These are phyloP conservation scores for Wallemia ichthyophaga DNA, from an alignment of 1,284 basidiomycete species.

Conservation along the genomic window DNA sequence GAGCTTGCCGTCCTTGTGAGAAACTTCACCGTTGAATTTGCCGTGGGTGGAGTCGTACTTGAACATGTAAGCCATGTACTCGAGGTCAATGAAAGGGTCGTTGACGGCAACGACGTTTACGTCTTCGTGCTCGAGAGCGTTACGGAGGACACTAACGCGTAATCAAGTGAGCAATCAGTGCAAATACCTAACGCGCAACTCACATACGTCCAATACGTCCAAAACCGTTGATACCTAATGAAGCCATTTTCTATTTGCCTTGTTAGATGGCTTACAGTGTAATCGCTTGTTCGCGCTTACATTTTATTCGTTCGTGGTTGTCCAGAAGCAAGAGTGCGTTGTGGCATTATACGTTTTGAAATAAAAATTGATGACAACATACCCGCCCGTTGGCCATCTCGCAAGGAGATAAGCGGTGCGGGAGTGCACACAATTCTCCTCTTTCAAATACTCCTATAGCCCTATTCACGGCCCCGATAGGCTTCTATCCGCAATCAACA, in stretches of 20 bases:
- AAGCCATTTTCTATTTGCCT: neutral
- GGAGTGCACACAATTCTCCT: no score
- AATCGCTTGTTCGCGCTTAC: neutral
- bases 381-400: no score
- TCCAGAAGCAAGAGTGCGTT: neutral
- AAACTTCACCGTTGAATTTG: conserved; percentile 63
- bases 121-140: conserved; percentile 48
- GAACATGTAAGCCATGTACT: conserved; percentile 99
- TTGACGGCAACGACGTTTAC: conserved; percentile 65
- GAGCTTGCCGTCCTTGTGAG: conserved; percentile 67
- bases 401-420: no score
- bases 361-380: no score
- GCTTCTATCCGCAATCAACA: no score
- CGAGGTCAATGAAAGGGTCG: conserved; percentile 85
- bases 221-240: neutral
- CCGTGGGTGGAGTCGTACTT: conserved; percentile 98
- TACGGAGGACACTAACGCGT: conserved; percentile 53
- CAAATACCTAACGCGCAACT: neutral
- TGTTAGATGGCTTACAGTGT: neutral
- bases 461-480: no score
- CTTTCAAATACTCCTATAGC: no score
- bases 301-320: neutral
- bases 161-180: neutral
- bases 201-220: neutral
- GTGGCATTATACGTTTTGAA: no score